Base-by-base conservation (phyloP, 2,329 filamentous ascomycete genomes). In the Talaromyces albobiverticillius region DNA sequence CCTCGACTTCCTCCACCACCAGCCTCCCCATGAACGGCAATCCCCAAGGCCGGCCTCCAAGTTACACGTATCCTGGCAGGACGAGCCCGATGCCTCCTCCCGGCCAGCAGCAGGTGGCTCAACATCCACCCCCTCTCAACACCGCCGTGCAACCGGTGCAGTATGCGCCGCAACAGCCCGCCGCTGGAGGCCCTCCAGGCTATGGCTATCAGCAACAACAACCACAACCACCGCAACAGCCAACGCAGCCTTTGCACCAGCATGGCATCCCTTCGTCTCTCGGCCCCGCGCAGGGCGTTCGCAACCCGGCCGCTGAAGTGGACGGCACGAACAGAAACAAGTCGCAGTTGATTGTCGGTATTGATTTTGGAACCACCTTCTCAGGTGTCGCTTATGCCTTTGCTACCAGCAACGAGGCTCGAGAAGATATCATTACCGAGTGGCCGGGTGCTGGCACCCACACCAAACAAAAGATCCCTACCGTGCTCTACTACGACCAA, bases 401-500 rank as follows among this genome's bases (percentile, higher is more conserved):
- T 75, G 92, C 92, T 58, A 96, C 93, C 57, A 96, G 96, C 76
- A 95, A 93, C 63, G 92, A 96, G 74, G 91, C 92, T 57, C 95
- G 96, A 72, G 94, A 97, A 75, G 93, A 97, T 72, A 97, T 97
- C 65, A 99, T 99, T 65, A 95, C 93, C 59, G 94, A 99, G 76
- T 99, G 94, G 94, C 94, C 94, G 23, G 94, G 94, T 63, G 92
- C 94, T 32, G 94, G 94, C 62, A 96, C 94, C 54, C 93, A 96
- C 72, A 96, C 94, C 48, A 97, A 97, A 77, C 94, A 99, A 77
- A 99, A 99, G 94, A 97, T 99, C 64, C 94, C 94, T 14, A 97
- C 94, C 13, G 94, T 99, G n/a, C 83, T 99, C 57, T 99, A 99
- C 79, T 99, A 99, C 71, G 94, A 99, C 70, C 93, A 97, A 75